Conservation (phyloP, 1,284 basidiomycete genomes). For the Xanthoconium separans region DNA sequence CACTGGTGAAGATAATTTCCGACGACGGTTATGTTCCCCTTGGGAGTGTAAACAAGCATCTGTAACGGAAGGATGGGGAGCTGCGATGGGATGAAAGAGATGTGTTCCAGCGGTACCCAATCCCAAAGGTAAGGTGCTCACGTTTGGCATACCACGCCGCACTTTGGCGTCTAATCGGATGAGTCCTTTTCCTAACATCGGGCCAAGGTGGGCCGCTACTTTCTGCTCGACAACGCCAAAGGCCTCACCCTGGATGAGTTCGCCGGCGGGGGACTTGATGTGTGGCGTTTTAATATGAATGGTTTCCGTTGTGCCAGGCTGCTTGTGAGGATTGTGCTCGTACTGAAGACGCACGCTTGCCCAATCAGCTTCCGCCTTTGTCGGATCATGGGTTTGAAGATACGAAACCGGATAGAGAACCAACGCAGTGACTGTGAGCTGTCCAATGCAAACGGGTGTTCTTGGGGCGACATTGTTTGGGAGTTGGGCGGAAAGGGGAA, state of each 20-base stretch:
- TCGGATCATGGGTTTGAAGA: slow-evolving; percentile 49
- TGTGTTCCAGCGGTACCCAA: slow-evolving; percentile 16
- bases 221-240: slow-evolving; percentile 88
- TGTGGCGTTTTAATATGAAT: slow-evolving; percentile 79
- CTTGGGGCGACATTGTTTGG: slow-evolving; percentile 63
- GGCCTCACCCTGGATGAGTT: slow-evolving; percentile 54
- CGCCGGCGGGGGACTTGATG: slow-evolving; percentile 46
- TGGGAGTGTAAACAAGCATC: slow-evolving; percentile 89
- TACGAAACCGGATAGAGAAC: slow-evolving; percentile 85
- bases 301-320: slow-evolving; percentile 60
- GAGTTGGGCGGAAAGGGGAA: slow-evolving; percentile 30
- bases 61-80: slow-evolving; percentile 79
- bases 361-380: slow-evolving; percentile 60
- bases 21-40: slow-evolving; percentile 84
- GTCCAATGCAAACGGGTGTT: slow-evolving; percentile 87
- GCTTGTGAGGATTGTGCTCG: slow-evolving; percentile 58
- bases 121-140: slow-evolving; percentile 36
- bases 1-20: slow-evolving; percentile 70
- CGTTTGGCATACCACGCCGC: slow-evolving; percentile 58
- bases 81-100: slow-evolving; percentile 39
- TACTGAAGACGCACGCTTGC: slow-evolving; percentile 75
- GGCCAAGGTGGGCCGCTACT: slow-evolving; percentile 73
- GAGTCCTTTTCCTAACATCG: slow-evolving; percentile 79
- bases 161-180: slow-evolving; percentile 84
- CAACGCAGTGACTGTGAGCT: slow-evolving; percentile 77